These are phyloP conservation scores for Brachypodium distachyon DNA, from an alignment of 202 grass and related monocot species.

Conservation along the genomic window DNA sequence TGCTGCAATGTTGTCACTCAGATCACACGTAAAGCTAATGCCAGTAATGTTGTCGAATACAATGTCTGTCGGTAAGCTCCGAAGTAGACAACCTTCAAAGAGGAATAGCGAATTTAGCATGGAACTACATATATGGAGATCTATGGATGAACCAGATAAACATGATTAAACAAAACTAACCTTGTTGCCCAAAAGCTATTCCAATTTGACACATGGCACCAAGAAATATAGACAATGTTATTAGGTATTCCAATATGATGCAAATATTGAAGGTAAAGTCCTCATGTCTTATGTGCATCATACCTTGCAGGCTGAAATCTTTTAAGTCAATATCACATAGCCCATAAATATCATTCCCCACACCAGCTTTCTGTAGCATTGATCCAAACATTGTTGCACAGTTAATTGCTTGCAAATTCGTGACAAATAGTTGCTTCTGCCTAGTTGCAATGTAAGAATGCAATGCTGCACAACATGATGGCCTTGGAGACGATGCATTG, in stretches of 20 bases:
- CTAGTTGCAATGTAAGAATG: conserved; percentile 65
- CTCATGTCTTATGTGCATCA: conserved; percentile 21
- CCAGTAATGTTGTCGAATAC: conserved; percentile 74
- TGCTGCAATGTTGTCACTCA: conserved; percentile 94
- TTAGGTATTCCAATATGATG: conserved; percentile 6
- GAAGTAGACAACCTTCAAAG: conserved; percentile 76
- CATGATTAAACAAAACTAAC: conserved; percentile 32
- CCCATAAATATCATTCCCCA: conserved; percentile 58
- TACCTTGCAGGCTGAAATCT: conserved; percentile 98
- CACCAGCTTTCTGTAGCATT: conserved; percentile 82
- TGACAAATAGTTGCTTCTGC: conserved; percentile 92
- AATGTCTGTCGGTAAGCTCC: conserved; percentile 88
- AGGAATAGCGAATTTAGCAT: conserved; percentile 5
- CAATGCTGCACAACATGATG: conserved; percentile 58
- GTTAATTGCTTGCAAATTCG: conserved; percentile 97
- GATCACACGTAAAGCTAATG: conserved; percentile 92
- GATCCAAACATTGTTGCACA: conserved; percentile 95
- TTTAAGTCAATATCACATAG: conserved; percentile 86
- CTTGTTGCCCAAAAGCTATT: conserved; percentile 94
- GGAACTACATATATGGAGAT: not conserved
- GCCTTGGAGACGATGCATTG: conserved; percentile 43
- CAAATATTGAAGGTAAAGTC: conserved; percentile 5
- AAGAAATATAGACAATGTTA: conserved; percentile 35
- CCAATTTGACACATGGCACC: conserved; percentile 9
- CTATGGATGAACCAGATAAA: not conserved